A percentile compares a stretch with the other conserved stretches of the same genome.
Evolutionary conservation across 2,329 filamentous ascomycete genomes (phyloP).

Genomic region (Paramyrothecium sp.): DNA sequence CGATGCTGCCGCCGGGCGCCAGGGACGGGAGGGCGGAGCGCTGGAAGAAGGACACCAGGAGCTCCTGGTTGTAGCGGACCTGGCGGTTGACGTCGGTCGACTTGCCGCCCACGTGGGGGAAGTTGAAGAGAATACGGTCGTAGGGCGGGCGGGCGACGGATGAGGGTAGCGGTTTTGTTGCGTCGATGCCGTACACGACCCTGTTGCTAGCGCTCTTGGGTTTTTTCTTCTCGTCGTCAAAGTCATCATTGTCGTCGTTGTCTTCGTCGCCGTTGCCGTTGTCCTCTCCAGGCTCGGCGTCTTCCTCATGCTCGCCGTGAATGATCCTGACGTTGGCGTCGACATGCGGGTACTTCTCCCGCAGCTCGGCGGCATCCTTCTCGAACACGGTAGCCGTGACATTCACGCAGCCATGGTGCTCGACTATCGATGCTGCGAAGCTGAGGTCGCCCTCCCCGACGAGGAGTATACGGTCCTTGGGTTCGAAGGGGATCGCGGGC

Average conservation of each 20-base stretch:
- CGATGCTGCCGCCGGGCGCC: slow-evolving; percentile 55
- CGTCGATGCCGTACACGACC: slow-evolving; percentile 65
- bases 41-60: slow-evolving; percentile 68
- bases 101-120: slow-evolving; percentile 92
- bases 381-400: slow-evolving; percentile 72
- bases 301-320: slow-evolving; percentile 9
- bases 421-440: slow-evolving; percentile 66
- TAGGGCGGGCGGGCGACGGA: slow-evolving; percentile 46
- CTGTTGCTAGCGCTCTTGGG: slow-evolving; percentile 23
- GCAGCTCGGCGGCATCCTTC: slow-evolving; percentile 52
- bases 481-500: slow-evolving; percentile 65
- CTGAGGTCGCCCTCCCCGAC: slow-evolving; percentile 81
- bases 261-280: slow-evolving; percentile 13
- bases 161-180: slow-evolving; percentile 55
- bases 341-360: slow-evolving; percentile 73
- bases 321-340: slow-evolving; percentile 56
- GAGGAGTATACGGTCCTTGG: slow-evolving; percentile 68
- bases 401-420: slow-evolving; percentile 63
- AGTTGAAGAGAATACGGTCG: slow-evolving; percentile 90
- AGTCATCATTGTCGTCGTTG: slow-evolving; percentile 13
- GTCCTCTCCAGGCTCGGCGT: slow-evolving; percentile 11
- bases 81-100: slow-evolving; percentile 93
- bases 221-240: slow-evolving; percentile 11
- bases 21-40: slow-evolving; percentile 37
- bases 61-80: slow-evolving; percentile 84